phyloP scores from a whole-genome alignment of 805 yeast species.

The Starmerella potacharoeniae region DNA sequence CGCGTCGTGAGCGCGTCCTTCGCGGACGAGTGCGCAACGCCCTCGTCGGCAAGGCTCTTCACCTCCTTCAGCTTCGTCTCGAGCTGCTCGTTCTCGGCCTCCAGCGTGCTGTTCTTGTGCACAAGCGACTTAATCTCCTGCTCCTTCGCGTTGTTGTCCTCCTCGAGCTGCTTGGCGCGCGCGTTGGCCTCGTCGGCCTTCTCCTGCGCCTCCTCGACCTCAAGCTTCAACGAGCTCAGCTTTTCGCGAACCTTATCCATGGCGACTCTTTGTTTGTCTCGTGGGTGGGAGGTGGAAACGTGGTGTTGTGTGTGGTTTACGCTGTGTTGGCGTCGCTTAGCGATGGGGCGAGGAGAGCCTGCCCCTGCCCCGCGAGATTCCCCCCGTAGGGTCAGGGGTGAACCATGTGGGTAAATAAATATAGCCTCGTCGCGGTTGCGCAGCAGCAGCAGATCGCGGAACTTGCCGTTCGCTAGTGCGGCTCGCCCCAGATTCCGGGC shows the following conservation, averaged over 20 bases:
- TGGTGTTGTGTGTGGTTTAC: neutral
- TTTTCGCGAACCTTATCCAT: constrained; percentile 26
- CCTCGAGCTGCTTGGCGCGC: constrained; percentile 81
- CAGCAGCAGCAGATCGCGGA: too few relatives aligned
- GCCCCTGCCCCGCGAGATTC: neutral
- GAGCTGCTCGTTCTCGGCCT: constrained; percentile 61
- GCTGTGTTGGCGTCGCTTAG: constrained; percentile 1
- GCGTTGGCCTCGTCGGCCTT: constrained; percentile 78
- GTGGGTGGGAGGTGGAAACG: neutral
- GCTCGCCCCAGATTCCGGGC: too few relatives aligned
- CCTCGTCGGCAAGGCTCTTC: constrained; percentile 82
- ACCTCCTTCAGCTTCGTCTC: constrained; percentile 63
- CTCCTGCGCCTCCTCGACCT: constrained; percentile 96
- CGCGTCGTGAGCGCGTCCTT: constrained; percentile 87
- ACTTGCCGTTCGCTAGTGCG: too few relatives aligned
- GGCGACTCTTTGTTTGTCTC: neutral
- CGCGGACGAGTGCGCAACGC: constrained; percentile 73
- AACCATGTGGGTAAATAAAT: too few relatives aligned
- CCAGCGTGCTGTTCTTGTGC: constrained; percentile 82
- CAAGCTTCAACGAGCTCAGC: constrained; percentile 57
- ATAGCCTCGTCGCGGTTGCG: too few relatives aligned
- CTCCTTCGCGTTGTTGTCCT: constrained; percentile 83
- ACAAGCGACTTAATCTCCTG: constrained; percentile 87
- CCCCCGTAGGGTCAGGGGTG: neutral
- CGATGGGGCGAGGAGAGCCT: constrained; percentile 2